Evolutionary conservation across 2,329 filamentous ascomycete genomes (phyloP), one percentile per base, ranked within the genome.

Genomic region (Cucurbitaria berberidis): DNA sequence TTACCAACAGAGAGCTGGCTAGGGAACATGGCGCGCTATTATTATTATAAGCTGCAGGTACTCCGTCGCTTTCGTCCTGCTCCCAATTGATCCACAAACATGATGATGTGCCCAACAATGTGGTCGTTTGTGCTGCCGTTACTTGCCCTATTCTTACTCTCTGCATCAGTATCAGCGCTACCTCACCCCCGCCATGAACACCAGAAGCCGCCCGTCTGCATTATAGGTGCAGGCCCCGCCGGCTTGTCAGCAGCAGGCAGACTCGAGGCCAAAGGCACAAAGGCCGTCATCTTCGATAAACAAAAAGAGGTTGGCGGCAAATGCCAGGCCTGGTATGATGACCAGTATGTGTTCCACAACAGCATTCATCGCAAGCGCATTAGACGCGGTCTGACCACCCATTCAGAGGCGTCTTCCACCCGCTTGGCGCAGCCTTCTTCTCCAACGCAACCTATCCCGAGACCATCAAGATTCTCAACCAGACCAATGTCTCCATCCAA

Each of bases 361-460:
- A 59, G 60, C n/a, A n/a, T 41, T 26, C 30, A 32, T 47, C 45
- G 24, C 42, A 55, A 60, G 57, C 60, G 60, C 60, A 53, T 5
- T 54, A 59, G 43, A 46, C 65, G 67, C 67, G 59, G 66, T n/a
- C 72, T 74, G 62, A 74, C 68, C 64, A 68, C 62, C 65, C 57
- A 64, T 52, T 40, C 60, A 75, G 72, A 62, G 72, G 68, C 58
- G 67, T 69, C 52, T 74, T 74, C 69, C 70, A 74, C 47, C 72
- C 73, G 24, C 68, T 75, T 52, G 73, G 73, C 54, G 73, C 73
- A 22, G 72, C 72, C 52, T 74, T 74, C 62, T 71, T 71, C 60
- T 75, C 72, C n/a, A 74, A 74, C 54, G 70, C 60, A 43, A 63
- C 66, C 32, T 74, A 74, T 45, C 53, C 69, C 8, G 68, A 74